Evolutionary conservation across 495 filamentous ascomycete genomes (phyloP).

Genomic region (Tricharina praecox): DNA sequence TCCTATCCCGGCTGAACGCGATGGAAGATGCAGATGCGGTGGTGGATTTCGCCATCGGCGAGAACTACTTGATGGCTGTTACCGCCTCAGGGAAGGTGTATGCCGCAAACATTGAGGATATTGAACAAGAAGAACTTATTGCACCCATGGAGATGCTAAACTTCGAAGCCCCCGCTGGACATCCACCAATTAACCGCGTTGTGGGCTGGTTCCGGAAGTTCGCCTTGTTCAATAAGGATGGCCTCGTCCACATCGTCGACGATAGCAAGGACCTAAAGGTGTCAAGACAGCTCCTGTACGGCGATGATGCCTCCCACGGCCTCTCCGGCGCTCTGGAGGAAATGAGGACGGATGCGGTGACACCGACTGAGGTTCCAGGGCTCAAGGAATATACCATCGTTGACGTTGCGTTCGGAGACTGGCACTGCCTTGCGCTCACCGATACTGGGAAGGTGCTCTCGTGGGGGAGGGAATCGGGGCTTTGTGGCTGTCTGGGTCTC

Average conservation of each 20-base stretch:
- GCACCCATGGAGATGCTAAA: constrained; percentile 15
- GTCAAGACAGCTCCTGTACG: not conserved
- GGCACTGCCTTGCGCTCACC: constrained; percentile 23
- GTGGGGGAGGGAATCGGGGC: constrained; percentile 19
- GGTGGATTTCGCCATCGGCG: constrained; percentile 20
- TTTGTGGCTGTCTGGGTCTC: constrained; percentile 20
- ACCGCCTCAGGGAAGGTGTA: constrained; percentile 22
- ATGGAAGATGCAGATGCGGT: constrained; percentile 1
- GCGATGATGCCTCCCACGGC: not conserved
- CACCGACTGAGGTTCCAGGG: constrained; percentile 10
- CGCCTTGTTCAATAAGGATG: constrained; percentile 22
- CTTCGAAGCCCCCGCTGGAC: constrained; percentile 15
- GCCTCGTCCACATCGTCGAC: constrained; percentile 18
- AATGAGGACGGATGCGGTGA: not conserved
- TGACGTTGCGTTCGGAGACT: constrained; percentile 24
- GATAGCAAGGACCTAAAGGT: constrained; percentile 4
- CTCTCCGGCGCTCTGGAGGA: not conserved
- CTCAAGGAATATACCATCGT: constrained; percentile 15
- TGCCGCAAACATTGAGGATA: constrained; percentile 8
- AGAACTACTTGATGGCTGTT: constrained; percentile 18
- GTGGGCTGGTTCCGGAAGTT: constrained; percentile 18
- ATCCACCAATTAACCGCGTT: constrained; percentile 4
- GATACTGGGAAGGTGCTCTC: constrained; percentile 19
- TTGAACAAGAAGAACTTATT: not conserved
- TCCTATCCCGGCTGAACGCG: not conserved